Percentiles rank a stretch among this genome's conserved stretches.
Evolutionary conservation across 257 asterid genomes (phyloP).

Genomic region (Jacaranda copaia): DNA sequence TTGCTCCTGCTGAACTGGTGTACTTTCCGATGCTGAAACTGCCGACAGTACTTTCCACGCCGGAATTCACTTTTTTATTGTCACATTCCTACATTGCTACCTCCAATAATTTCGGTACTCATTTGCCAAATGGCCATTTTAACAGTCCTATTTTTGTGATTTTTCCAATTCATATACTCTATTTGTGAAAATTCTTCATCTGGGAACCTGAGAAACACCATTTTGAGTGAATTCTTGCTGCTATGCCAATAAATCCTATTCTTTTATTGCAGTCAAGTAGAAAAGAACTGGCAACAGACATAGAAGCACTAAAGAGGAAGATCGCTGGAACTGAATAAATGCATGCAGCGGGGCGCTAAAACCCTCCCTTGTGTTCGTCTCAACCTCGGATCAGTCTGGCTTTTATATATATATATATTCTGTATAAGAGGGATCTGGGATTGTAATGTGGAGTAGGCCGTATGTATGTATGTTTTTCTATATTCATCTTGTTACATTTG

Average conservation of each 20-base stretch:
- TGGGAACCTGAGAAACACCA: no score
- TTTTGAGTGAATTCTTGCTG: background rate
- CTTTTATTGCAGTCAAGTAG: conserved; percentile 74
- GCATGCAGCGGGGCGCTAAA: background rate
- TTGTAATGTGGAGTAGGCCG: conserved; percentile 54
- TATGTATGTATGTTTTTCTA: conserved; percentile 43
- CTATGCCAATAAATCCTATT: conserved; percentile 5
- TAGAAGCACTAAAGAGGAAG: conserved; percentile 88
- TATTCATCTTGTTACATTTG: conserved; percentile 21
- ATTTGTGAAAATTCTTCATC: no score
- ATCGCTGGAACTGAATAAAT: conserved; percentile 78
- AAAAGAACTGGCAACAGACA: conserved; percentile 82
- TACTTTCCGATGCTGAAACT: no score
- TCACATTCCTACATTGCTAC: no score
- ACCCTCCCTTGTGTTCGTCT: no score
- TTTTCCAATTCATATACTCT: no score
- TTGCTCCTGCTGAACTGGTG: no score
- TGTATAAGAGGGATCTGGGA: conserved; percentile 50
- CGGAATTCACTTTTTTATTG: no score
- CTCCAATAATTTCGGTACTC: no score
- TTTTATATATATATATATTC: conserved; percentile 18
- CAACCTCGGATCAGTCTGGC: conserved; percentile 37
- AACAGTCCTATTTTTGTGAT: no score
- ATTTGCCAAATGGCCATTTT: no score
- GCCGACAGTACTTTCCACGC: no score